Evolutionary conservation across 83 land plant species (phyloP), one percentile per base, ranked within the genome.

Genomic region (Thuja plicata): DNA sequence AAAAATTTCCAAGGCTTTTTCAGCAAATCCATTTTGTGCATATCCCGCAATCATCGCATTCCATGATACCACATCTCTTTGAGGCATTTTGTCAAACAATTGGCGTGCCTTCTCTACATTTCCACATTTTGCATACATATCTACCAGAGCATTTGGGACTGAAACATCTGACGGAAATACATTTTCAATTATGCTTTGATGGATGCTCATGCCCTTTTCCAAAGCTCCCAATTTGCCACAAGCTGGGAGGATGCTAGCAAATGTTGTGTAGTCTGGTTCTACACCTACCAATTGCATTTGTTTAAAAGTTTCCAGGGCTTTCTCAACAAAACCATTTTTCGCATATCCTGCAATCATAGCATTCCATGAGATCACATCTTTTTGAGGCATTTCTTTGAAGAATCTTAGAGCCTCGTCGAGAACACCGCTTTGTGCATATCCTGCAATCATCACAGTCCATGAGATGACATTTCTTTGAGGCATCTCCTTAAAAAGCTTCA

Each of bases 221-320:
- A 54, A 54, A 54, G 17, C 57, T 54, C 57, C 57, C 19, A 54
- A 15, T 54, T 54, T 54, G 57, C 57, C 57, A 54, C 57, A 54
- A 54, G 57, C 57, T 54, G 57, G 57, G 17, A 54, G 57, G 57
- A 54, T 54, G 57, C 57, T 54, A 4, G 57, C 17, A 54, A 54
- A 54, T 54, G 57, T 78, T 5, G 21, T 78, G 41, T 19, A 35
- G 43, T 40, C 21, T 78, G 81, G 81, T 41, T 37, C 40, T 78
- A 78, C 81, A 78, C 81, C 81, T 78, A 41, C 81, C 81, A 37
- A 40, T 78, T 78, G 81, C 81, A 78, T 78, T 78, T 78, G 81
- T 43, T 78, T 78, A 15, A 78, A 78, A 78, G 16, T 16, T 78
- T 78, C 81, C 81, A 78, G 40, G 19, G 81, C 81, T 17, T 78